phyloP scores from a whole-genome alignment of 177 flowering plant genomes.

The Vitis hybrid region DNA sequence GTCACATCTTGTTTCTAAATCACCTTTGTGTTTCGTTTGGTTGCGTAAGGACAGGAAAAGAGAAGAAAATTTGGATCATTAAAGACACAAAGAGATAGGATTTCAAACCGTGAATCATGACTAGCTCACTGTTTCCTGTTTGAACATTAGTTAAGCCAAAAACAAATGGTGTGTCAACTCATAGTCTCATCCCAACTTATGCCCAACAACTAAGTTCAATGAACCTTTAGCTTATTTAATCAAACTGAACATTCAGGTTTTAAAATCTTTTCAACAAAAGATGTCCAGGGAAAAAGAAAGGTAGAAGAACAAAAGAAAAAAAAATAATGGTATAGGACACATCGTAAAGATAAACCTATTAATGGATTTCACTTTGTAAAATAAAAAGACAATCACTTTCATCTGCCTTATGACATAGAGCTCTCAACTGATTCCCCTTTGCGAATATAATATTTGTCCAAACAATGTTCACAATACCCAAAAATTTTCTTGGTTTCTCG shows the following conservation, averaged over 20 bases:
- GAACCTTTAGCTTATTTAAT: conserved; percentile 3
- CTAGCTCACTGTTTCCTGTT: too few species aligned
- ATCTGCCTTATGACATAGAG: conserved; percentile 15
- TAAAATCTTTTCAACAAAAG: not conserved
- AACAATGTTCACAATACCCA: conserved; percentile 18
- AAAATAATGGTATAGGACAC: not conserved
- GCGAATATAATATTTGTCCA: conserved; percentile 5
- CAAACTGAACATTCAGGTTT: not conserved
- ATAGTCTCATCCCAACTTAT: too few species aligned
- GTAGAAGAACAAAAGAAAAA: not conserved
- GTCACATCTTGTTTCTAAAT: conserved; percentile 19
- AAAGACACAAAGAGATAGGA: too few species aligned
- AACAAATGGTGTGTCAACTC: too few species aligned
- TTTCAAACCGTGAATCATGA: too few species aligned
- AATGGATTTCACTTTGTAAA: not conserved
- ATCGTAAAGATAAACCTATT: not conserved
- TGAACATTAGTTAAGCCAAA: too few species aligned
- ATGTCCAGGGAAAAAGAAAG: not conserved
- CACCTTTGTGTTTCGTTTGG: not conserved
- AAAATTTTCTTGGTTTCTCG: conserved; percentile 32
- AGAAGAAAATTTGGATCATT: not conserved
- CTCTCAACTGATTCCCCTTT: conserved; percentile 7
- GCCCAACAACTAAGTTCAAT: conserved; percentile 3
- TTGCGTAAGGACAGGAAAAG: not conserved
- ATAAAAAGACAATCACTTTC: not conserved